Base-by-base conservation (phyloP, 139 green algal species). In the Haematococcus sp. region DNA sequence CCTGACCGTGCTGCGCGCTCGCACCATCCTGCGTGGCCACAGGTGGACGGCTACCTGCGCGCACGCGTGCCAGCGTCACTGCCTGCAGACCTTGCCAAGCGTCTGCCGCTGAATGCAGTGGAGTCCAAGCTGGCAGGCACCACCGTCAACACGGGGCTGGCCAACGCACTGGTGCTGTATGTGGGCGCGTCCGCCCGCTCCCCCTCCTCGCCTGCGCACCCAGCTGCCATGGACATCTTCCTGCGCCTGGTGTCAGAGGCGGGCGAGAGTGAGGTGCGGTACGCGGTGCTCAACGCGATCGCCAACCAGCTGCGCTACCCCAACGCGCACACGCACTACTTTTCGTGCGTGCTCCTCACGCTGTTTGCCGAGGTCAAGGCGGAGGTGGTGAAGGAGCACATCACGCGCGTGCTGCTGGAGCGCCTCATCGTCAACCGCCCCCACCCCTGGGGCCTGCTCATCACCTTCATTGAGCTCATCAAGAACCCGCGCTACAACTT, bases 401-500 rank as follows among this genome's bases (percentile, higher is more conserved):
- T 99, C 80, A 99, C 96, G n/a, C 92, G 96, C 9, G 94, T 98
- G 65, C 83, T 99, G 84, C 88, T 99, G 76, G 96, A 99, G 88
- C 81, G 96, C 1, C 82, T 99, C 34, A 98, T 99, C 55, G 96
- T 98, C n/a, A 98, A 98, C 89, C 78, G 91, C 51, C 91, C 93
- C 7, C 89, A 92, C 75, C 88, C 88, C 22, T 92, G 86, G 84
- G 96, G 96, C 30, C 87, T 99, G 70, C 88, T 99, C 34, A 95
- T 99, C 83, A 99, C 96, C 27, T 99, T 99, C 87, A 98, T 98
- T 71, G 96, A 99, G 90, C 91, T 99, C 30, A 98, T 99, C 84
- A 99, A 98, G 87, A 98, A 98, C 84, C 89, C 90, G 51, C 77
- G 89, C n/a, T 99, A 98, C 89, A 91, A 89, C 61, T 99, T 99